Evolutionary conservation across 2,329 filamentous ascomycete genomes (phyloP).

Genomic region (Trichoderma sp.): DNA sequence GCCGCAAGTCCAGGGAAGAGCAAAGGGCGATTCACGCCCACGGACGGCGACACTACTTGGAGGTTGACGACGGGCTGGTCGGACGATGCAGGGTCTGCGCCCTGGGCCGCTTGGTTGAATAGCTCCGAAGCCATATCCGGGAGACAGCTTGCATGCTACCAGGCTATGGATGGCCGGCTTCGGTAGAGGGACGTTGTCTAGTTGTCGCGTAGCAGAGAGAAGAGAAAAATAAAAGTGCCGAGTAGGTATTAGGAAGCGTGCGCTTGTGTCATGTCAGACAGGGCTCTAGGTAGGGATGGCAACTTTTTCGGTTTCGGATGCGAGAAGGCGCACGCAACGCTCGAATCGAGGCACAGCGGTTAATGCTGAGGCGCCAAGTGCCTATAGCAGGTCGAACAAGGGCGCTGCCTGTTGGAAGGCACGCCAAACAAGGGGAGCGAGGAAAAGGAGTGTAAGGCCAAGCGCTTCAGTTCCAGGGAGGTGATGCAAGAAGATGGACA

Average conservation of each 20-base stretch:
- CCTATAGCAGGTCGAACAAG: not conserved
- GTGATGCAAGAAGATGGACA: not conserved
- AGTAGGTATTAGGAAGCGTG: not conserved
- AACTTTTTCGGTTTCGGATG: not conserved
- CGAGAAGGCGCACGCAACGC: not conserved
- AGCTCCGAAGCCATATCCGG: conserved; percentile 44
- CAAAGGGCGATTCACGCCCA: conserved; percentile 53
- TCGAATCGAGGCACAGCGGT: not conserved
- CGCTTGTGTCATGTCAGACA: conserved; percentile 26
- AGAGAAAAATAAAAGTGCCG: not conserved
- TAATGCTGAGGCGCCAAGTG: not conserved
- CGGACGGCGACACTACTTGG: conserved; percentile 60
- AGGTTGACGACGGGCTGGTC: conserved; percentile 52
- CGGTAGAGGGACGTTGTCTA: not conserved
- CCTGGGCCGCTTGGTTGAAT: conserved; percentile 25
- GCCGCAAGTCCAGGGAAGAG: conserved; percentile 50
- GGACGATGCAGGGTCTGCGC: conserved; percentile 28
- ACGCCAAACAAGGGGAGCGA: not conserved
- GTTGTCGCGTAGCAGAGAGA: not conserved
- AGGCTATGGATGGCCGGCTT: not conserved
- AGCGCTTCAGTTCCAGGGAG: conserved; percentile 11
- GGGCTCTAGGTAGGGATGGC: not conserved
- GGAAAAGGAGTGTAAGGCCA: conserved; percentile 13
- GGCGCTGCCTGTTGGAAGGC: not conserved
- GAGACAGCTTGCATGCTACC: conserved; percentile 32